Conservation (phyloP, 108 stramenopile species). For the Licmophora abbreviata region DNA sequence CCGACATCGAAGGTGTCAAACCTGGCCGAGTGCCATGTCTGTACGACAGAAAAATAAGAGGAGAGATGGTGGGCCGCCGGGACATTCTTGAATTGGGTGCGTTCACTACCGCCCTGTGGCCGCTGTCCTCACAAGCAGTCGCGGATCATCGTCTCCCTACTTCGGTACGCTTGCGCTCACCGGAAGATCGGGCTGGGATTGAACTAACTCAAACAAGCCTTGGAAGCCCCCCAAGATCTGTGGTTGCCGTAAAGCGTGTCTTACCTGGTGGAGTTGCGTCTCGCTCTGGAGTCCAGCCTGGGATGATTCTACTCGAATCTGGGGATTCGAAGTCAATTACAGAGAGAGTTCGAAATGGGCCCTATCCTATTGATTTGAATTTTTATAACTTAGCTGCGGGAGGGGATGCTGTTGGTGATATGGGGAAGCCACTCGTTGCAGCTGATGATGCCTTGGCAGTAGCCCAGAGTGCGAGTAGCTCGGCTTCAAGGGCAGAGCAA, state of each 20-base stretch:
- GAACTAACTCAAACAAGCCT: constrained; percentile 13
- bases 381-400: constrained; percentile 39
- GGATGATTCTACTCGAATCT: constrained; percentile 25
- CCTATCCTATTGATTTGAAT: constrained; percentile 36
- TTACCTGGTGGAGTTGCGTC: constrained; percentile 10
- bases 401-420: constrained; percentile 47
- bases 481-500: not conserved
- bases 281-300: constrained; percentile 10
- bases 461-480: constrained; percentile 22
- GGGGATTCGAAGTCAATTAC: constrained; percentile 16
- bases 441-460: constrained; percentile 42
- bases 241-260: constrained; percentile 12
- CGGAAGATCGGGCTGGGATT: constrained; percentile 7
- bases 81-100: too few relatives aligned
- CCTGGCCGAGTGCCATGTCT: too few relatives aligned
- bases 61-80: too few relatives aligned
- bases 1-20: too few relatives aligned
- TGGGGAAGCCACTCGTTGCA: constrained; percentile 32
- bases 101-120: too few relatives aligned
- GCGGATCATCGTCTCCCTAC: too few relatives aligned
- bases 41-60: too few relatives aligned
- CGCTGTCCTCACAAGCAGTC: too few relatives aligned
- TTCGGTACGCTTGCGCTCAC: too few relatives aligned
- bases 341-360: constrained; percentile 23
- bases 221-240: constrained; percentile 3